Conservation (phyloP, 148 eudicot genomes). For the Diospyros kaki region DNA sequence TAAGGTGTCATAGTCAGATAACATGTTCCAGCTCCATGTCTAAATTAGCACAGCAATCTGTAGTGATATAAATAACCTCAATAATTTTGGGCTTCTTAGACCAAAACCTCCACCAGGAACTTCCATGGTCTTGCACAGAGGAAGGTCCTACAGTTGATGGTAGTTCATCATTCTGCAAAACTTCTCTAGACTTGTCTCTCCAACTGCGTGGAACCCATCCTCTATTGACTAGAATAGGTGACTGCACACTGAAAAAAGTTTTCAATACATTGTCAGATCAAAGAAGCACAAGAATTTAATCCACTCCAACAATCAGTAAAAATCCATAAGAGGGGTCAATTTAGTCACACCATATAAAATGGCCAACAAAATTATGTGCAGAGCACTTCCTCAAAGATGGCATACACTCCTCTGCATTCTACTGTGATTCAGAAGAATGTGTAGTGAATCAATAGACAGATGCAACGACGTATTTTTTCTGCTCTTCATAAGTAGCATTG, state of each 20-base stretch:
- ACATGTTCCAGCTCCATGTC: neutral
- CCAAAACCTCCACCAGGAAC: slow-evolving; percentile 74
- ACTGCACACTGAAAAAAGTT: slow-evolving; percentile 61
- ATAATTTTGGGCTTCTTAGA: slow-evolving; percentile 43
- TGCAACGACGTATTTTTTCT: neutral
- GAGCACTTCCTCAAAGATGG: neutral
- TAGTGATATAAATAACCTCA: slow-evolving; percentile 32
- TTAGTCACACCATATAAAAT: neutral
- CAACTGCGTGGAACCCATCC: slow-evolving; percentile 99
- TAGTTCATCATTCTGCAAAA: slow-evolving; percentile 29
- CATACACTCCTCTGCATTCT: neutral
- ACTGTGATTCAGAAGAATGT: neutral
- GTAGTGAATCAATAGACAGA: neutral
- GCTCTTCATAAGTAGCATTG: too few species aligned
- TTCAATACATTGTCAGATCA: slow-evolving; percentile 12
- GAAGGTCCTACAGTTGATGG: slow-evolving; percentile 20
- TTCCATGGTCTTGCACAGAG: slow-evolving; percentile 26
- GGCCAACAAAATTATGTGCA: neutral
- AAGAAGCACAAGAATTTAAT: neutral
- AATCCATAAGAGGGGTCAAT: too few species aligned
- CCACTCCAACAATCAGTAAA: neutral
- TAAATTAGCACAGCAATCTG: slow-evolving; percentile 12
- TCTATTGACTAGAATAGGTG: slow-evolving; percentile 83
- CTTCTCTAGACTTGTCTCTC: slow-evolving; percentile 65
- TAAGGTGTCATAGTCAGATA: neutral